Conservation (phyloP, 306 rosid genomes). For the Purshia tridentata region DNA sequence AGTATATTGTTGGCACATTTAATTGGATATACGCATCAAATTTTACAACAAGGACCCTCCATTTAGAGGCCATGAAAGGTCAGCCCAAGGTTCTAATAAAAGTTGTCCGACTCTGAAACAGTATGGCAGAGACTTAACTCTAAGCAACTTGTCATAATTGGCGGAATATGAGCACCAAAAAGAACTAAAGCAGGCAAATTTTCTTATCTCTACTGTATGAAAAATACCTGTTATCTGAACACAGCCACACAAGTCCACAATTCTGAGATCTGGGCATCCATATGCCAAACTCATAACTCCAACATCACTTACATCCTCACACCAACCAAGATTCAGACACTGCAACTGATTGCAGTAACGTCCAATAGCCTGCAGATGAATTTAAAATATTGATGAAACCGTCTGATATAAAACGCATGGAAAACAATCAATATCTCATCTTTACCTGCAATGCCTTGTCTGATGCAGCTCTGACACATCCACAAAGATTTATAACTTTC, state of each 20-base stretch:
- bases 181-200: not conserved
- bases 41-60: not conserved
- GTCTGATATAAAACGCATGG: conserved; percentile 1
- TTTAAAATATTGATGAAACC: not conserved
- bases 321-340: conserved; percentile 89
- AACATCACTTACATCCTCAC: conserved; percentile 70
- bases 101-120: not conserved
- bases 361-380: conserved; percentile 72
- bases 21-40: not conserved
- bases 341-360: conserved; percentile 73
- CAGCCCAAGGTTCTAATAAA: not conserved
- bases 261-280: conserved; percentile 91
- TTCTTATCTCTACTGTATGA: not conserved
- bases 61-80: not conserved
- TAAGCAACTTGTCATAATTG: not conserved
- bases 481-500: conserved; percentile 79
- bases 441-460: conserved; percentile 85
- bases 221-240: conserved; percentile 75
- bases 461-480: conserved; percentile 73
- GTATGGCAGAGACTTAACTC: not conserved
- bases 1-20: not conserved
- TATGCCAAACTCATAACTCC: conserved; percentile 84
- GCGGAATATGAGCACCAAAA: not conserved
- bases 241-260: conserved; percentile 82
- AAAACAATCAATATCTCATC: not conserved